Percentiles rank a stretch among this genome's conserved stretches.
Evolutionary conservation across 345 rosid species (phyloP).

Genomic region (Cardamine chenopodiifolia): DNA sequence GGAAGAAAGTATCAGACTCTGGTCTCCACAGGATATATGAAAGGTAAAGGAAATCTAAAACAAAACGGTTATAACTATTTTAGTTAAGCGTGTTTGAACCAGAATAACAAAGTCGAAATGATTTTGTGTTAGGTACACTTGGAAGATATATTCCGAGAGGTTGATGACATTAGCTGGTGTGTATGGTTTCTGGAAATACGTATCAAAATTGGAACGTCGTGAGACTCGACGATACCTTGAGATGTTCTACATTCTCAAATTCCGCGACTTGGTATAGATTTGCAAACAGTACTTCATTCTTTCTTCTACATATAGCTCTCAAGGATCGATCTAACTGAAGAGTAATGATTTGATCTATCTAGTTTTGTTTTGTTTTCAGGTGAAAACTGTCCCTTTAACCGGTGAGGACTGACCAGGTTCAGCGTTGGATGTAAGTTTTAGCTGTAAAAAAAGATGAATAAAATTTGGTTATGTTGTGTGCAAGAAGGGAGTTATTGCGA

Average conservation of each 20-base stretch:
- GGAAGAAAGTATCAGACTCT: constrained; percentile 76
- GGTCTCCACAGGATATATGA: constrained; percentile 86
- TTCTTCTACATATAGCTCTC: not conserved
- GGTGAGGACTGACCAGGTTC: constrained; percentile 48
- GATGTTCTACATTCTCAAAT: constrained; percentile 98
- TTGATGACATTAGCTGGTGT: constrained; percentile 95
- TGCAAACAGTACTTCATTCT: not conserved
- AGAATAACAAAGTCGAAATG: not conserved
- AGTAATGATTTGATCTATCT: not conserved
- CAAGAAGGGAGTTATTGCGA: constrained; percentile 20
- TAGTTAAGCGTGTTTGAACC: not conserved
- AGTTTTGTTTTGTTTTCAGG: constrained; percentile 52
- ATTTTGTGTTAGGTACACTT: constrained; percentile 68
- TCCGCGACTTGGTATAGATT: constrained; percentile 70
- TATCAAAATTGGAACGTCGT: constrained; percentile 85
- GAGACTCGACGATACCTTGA: constrained; percentile 94
- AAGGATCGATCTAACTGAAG: not conserved
- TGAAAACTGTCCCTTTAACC: constrained; percentile 72
- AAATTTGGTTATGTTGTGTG: constrained; percentile 7
- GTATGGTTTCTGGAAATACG: constrained; percentile 94
- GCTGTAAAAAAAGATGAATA: constrained; percentile 27
- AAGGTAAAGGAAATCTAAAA: constrained; percentile 46
- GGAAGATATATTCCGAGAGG: constrained; percentile 95
- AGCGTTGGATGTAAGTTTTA: constrained; percentile 22
- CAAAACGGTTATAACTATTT: not conserved